These are phyloP conservation scores for Chytriomyces sp. DNA, from an alignment of 192 early-diverging fungal genomes.

Conservation along the genomic window DNA sequence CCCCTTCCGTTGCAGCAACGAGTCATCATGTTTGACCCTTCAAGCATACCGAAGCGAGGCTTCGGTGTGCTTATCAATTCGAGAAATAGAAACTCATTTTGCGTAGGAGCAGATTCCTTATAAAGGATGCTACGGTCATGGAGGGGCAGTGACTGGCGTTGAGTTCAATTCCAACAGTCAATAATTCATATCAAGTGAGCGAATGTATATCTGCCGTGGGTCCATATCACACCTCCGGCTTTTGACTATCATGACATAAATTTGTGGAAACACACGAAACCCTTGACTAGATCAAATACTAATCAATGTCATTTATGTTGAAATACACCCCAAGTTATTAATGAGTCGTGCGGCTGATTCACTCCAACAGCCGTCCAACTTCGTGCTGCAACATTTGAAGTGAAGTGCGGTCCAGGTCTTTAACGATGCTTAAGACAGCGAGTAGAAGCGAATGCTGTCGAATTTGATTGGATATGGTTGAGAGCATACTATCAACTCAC, in stretches of 20 bases:
- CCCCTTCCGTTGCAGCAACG: conserved; percentile 24
- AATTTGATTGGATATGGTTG: too few relatives aligned
- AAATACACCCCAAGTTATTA: too few relatives aligned
- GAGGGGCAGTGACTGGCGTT: conserved; percentile 18
- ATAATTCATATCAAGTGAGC: conserved; percentile 27
- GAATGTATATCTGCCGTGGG: conserved; percentile 31
- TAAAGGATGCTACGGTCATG: conserved; percentile 31
- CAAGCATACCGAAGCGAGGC: neutral
- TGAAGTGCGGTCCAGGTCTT: neutral
- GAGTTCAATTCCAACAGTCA: conserved; percentile 4
- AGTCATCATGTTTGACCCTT: conserved; percentile 16
- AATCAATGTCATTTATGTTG: too few relatives aligned
- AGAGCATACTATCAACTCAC: too few relatives aligned
- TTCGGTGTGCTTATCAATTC: neutral
- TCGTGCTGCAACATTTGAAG: conserved; percentile 5
- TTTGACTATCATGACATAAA: too few relatives aligned
- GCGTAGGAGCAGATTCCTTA: conserved; percentile 19
- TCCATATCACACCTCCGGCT: too few relatives aligned
- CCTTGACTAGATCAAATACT: too few relatives aligned
- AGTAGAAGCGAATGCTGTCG: neutral
- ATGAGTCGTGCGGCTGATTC: too few relatives aligned
- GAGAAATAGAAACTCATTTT: neutral
- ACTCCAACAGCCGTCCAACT: neutral
- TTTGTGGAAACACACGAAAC: too few relatives aligned
- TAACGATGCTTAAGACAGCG: conserved; percentile 6